Evolutionary conservation across 2,329 filamentous ascomycete species (phyloP).

Genomic region (Lecanoromycetidae sp.): DNA sequence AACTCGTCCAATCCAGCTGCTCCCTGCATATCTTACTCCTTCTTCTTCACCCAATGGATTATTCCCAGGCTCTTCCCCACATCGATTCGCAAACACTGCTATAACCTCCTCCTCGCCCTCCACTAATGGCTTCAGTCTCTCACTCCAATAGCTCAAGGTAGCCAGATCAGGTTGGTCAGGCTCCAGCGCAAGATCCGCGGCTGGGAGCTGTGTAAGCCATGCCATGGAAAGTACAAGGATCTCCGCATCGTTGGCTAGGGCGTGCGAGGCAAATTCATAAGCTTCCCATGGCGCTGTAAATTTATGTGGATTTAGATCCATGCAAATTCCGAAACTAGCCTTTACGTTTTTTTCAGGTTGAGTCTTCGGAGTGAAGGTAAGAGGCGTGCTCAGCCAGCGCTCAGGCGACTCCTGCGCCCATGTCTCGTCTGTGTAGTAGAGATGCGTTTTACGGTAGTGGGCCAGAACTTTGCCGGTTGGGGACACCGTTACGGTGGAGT

Average conservation of each 20-base stretch:
- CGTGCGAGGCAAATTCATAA: slow-evolving; percentile 49
- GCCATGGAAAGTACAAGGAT: slow-evolving; percentile 52
- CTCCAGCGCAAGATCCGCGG: slow-evolving; percentile 36
- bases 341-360: slow-evolving; percentile 22
- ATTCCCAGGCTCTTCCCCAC: slow-evolving; percentile 30
- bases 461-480: slow-evolving; percentile 41
- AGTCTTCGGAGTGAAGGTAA: slow-evolving; percentile 20
- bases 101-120: slow-evolving; percentile 27
- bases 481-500: slow-evolving; percentile 47
- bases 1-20: slow-evolving; percentile 29
- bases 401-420: slow-evolving; percentile 45
- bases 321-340: slow-evolving; percentile 38
- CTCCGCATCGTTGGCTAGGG: slow-evolving; percentile 36
- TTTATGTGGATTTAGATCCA: slow-evolving; percentile 50
- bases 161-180: slow-evolving; percentile 42
- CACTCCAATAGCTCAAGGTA: slow-evolving; percentile 52
- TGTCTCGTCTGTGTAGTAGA: slow-evolving; percentile 56
- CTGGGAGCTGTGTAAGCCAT: slow-evolving; percentile 43
- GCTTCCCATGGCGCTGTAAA: slow-evolving; percentile 46
- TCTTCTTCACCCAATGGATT: slow-evolving; percentile 24
- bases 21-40: slow-evolving; percentile 36
- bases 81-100: slow-evolving; percentile 36
- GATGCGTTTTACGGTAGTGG: slow-evolving; percentile 52
- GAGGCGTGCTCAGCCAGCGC: slow-evolving; percentile 23
- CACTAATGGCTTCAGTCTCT: slow-evolving; percentile 44